Percentiles rank a stretch among this genome's conserved stretches.
Evolutionary conservation across 2,329 filamentous ascomycete species (phyloP).

Genomic region (Hypomyces rosellus): DNA sequence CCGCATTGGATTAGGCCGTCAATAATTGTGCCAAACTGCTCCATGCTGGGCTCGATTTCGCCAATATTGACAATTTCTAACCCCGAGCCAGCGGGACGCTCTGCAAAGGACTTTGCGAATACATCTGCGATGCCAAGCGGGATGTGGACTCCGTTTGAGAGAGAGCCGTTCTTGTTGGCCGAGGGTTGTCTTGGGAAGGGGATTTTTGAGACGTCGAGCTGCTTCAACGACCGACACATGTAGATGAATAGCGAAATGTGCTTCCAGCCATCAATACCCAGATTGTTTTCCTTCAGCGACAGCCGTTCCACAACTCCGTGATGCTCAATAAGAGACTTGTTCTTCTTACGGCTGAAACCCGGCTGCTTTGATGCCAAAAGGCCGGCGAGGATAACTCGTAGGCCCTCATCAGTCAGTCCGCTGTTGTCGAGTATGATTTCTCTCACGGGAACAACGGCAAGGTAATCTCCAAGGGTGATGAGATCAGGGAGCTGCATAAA

Average conservation of each 20-base stretch:
- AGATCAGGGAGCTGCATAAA: conserved; percentile 78
- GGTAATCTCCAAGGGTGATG: conserved; percentile 83
- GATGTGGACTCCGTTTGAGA: conserved; percentile 29
- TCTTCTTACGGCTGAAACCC: conserved; percentile 47
- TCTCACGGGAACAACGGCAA: conserved; percentile 86
- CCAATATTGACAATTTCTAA: conserved; percentile 80
- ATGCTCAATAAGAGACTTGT: conserved; percentile 34
- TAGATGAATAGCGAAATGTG: conserved; percentile 86
- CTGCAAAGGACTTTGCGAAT: conserved; percentile 67
- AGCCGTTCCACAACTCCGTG: conserved; percentile 77
- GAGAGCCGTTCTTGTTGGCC: conserved; percentile 20
- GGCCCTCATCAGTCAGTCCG: conserved; percentile 76
- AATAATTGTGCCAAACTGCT: conserved; percentile 69
- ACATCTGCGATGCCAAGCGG: conserved; percentile 46
- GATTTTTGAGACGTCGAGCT: conserved; percentile 79
- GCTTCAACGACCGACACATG: conserved; percentile 80
- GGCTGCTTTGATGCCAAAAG: conserved; percentile 72
- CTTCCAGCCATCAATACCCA: conserved; percentile 83
- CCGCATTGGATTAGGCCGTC: conserved; percentile 76
- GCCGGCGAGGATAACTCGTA: conserved; percentile 80
- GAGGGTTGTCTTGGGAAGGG: conserved; percentile 56
- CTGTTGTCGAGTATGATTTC: conserved; percentile 84
- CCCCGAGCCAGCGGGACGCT: conserved; percentile 67
- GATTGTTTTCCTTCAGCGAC: conserved; percentile 85
- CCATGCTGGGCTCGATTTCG: conserved; percentile 65